phyloP scores from a whole-genome alignment of 768 basidiomycete genomes.

The Dentipellis sp. region DNA sequence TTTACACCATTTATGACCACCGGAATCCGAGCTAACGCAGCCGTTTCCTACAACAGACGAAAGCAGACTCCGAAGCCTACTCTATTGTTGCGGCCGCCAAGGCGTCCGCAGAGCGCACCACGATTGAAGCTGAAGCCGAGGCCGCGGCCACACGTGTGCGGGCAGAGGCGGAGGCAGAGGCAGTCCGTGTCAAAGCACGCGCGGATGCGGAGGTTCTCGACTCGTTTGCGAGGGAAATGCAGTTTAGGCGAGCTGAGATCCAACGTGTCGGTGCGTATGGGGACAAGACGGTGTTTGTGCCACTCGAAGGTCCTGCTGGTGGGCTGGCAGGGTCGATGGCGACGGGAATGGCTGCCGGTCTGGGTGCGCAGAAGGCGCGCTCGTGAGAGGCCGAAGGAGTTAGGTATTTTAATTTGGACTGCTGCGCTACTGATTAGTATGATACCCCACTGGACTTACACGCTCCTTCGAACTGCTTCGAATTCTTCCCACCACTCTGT shows the following conservation, averaged over 20 bases:
- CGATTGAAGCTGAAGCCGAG: slow-evolving; percentile 68
- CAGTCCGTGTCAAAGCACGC: slow-evolving; percentile 50
- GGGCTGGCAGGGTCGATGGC: slow-evolving; percentile 48
- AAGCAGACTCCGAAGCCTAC: slow-evolving; percentile 73
- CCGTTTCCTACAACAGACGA: slow-evolving; percentile 29
- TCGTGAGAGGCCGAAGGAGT: too few relatives aligned
- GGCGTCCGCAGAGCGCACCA: slow-evolving; percentile 54
- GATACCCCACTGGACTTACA: too few relatives aligned
- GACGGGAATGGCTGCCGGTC: slow-evolving; percentile 58
- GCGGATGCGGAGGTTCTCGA: slow-evolving; percentile 57
- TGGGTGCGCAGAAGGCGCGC: slow-evolving; percentile 29
- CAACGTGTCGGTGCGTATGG: slow-evolving; percentile 57
- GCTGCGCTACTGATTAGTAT: too few relatives aligned
- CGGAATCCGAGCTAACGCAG: neutral
- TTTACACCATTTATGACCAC: slow-evolving; percentile 4
- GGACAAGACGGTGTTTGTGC: slow-evolving; percentile 58
- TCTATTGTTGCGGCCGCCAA: slow-evolving; percentile 63
- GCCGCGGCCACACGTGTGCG: slow-evolving; percentile 71
- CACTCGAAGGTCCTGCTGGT: slow-evolving; percentile 42
- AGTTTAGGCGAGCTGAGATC: slow-evolving; percentile 57
- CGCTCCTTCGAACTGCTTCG: too few relatives aligned
- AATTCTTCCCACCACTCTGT: too few relatives aligned
- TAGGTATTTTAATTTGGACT: too few relatives aligned
- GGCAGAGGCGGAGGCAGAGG: slow-evolving; percentile 67
- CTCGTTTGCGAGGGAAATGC: slow-evolving; percentile 70